Percentiles rank a stretch among this genome's conserved stretches.
phyloP scores from a whole-genome alignment of 768 basidiomycete genomes.

The Lyophyllum atratum region DNA sequence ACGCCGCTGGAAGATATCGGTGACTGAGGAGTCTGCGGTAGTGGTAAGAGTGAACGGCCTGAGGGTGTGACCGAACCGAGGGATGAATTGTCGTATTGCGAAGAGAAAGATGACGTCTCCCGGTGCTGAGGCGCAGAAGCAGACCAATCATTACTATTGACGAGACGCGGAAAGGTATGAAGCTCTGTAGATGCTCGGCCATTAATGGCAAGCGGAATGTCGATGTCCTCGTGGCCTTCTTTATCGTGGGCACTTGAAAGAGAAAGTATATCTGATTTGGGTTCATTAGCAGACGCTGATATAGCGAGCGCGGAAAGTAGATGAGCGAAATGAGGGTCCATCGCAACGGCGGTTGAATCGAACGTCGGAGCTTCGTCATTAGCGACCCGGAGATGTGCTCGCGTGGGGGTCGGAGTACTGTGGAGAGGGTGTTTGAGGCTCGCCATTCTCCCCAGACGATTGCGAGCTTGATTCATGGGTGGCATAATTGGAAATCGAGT shows the following conservation, averaged over 20 bases:
- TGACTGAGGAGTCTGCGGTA: constrained; percentile 1
- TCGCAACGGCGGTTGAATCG: constrained; percentile 26
- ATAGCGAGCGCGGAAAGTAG: constrained; percentile 63
- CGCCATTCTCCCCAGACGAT: constrained; percentile 59
- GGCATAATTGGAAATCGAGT: constrained; percentile 27
- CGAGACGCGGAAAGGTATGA: not conserved
- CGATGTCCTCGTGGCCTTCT: constrained; percentile 13
- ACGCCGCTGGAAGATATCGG: not conserved
- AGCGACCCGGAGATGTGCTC: constrained; percentile 32
- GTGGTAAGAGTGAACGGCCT: not conserved
- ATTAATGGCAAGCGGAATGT: constrained; percentile 23
- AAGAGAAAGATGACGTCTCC: not conserved
- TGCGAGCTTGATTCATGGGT: constrained; percentile 69
- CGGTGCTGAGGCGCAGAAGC: not conserved
- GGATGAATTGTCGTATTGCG: not conserved
- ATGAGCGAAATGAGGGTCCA: constrained; percentile 75
- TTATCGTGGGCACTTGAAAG: constrained; percentile 12
- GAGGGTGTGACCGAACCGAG: not conserved
- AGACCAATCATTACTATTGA: constrained; percentile 22
- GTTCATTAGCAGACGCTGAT: constrained; percentile 38
- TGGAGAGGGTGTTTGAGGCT: constrained; percentile 67
- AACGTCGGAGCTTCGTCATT: constrained; percentile 31
- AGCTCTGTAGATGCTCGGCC: constrained; percentile 16
- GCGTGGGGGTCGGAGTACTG: constrained; percentile 46
- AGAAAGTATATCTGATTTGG: constrained; percentile 8